These are phyloP conservation scores for Oryza glumipatula DNA, from an alignment of 176 grass and related monocot genomes.

Conservation along the genomic window DNA sequence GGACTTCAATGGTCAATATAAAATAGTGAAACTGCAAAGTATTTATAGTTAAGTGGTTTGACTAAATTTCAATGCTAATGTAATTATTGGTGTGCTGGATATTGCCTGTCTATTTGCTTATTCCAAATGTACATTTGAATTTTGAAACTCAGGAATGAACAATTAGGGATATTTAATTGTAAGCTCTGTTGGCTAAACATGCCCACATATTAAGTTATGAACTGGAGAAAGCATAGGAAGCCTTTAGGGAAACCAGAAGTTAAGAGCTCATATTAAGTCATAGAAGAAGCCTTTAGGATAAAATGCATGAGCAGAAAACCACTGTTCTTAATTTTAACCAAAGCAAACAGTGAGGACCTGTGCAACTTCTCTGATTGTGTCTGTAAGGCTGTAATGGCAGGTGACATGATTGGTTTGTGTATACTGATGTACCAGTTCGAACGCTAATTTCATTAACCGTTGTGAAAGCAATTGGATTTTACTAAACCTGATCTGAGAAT, in stretches of 20 bases:
- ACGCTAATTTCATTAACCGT: neutral
- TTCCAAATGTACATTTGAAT: neutral
- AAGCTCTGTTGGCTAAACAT: neutral
- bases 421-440: neutral
- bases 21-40: no score
- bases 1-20: no score
- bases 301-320: slow-evolving; percentile 7
- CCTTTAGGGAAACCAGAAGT: neutral
- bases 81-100: neutral
- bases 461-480: neutral
- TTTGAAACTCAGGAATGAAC: neutral
- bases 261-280: neutral
- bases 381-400: neutral
- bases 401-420: neutral
- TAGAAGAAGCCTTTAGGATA: neutral
- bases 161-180: neutral
- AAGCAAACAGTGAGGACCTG: neutral
- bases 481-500: neutral
- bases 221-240: slow-evolving; percentile 15
- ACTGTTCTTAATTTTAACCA: neutral
- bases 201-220: neutral
- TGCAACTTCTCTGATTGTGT: neutral
- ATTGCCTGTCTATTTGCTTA: neutral
- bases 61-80: neutral
- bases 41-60: no score